Conservation (phyloP, 2,329 filamentous ascomycete species). For the Clarireedia paspali region DNA sequence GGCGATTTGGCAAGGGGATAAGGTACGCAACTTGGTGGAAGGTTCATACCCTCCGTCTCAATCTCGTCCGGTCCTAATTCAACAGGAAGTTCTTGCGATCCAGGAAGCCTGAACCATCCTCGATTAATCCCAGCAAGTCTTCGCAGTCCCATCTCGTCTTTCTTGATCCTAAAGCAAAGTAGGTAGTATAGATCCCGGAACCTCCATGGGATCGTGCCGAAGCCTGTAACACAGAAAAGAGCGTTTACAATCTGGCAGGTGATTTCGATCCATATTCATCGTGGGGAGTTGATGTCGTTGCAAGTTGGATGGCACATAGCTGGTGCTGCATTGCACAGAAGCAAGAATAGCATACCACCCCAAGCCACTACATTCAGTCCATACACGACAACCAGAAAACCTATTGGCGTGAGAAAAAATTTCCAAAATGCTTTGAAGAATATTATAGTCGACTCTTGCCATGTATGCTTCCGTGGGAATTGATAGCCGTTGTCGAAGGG, state of each 20-base stretch:
- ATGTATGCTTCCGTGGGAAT: conserved; percentile 54
- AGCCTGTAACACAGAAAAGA: conserved; percentile 80
- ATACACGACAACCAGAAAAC: conserved; percentile 72
- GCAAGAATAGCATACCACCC: conserved; percentile 84
- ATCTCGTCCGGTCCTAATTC: conserved; percentile 47
- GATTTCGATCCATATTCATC: conserved; percentile 79
- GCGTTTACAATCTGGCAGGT: conserved; percentile 78
- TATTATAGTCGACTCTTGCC: conserved; percentile 49
- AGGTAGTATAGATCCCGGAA: conserved; percentile 73
- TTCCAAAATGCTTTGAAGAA: conserved; percentile 57
- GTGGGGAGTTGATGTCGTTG: conserved; percentile 65
- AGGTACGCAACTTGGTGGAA: conserved; percentile 45
- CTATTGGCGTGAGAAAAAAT: conserved; percentile 67
- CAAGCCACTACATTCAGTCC: conserved; percentile 78
- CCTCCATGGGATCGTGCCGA: conserved; percentile 78
- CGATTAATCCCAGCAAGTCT: conserved; percentile 67
- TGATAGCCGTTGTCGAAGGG: conserved; percentile 57
- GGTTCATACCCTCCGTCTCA: conserved; percentile 31
- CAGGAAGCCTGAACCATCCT: conserved; percentile 66
- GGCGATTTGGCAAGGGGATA: conserved; percentile 57
- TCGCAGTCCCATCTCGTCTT: conserved; percentile 50
- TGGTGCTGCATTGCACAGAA: conserved; percentile 67
- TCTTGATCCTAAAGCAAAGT: conserved; percentile 51
- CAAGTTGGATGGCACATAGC: conserved; percentile 67
- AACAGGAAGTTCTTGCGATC: conserved; percentile 50